These are phyloP conservation scores for Nepenthes gracilis DNA, from an alignment of 148 eudicot genomes.

Conservation along the genomic window DNA sequence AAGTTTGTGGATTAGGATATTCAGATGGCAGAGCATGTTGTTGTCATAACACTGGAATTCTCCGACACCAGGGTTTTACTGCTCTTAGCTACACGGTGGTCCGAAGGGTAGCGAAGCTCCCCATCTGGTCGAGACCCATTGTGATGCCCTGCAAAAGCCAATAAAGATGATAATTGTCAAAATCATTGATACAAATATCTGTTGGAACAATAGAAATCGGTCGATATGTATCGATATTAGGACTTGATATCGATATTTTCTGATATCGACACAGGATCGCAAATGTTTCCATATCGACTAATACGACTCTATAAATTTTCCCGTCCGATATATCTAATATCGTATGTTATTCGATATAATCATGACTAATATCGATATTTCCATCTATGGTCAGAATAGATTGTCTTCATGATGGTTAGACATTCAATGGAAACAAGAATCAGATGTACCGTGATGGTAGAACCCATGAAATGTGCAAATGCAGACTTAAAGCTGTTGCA, in stretches of 20 bases:
- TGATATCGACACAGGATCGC: no score
- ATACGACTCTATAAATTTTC: no score
- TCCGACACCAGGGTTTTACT: slow-evolving; percentile 37
- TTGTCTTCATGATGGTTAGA: not conserved
- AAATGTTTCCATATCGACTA: no score
- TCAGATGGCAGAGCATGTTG: slow-evolving; percentile 56
- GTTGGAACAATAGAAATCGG: no score
- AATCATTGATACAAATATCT: not conserved
- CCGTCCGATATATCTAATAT: no score
- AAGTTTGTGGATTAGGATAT: no score
- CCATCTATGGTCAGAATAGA: not conserved
- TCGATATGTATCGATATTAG: no score
- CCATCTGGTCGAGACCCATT: slow-evolving; percentile 84
- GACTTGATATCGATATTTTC: no score
- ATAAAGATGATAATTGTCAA: not conserved
- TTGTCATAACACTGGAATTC: slow-evolving; percentile 85
- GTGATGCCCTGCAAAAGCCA: slow-evolving; percentile 46
- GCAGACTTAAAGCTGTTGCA: slow-evolving; percentile 57
- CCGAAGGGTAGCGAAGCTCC: slow-evolving; percentile 76
- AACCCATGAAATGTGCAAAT: slow-evolving; percentile 55
- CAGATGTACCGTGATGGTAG: slow-evolving; percentile 58
- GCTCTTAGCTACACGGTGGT: slow-evolving; percentile 16
- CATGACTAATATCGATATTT: no score
- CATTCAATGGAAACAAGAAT: not conserved
- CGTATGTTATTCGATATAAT: no score